These are phyloP conservation scores for Quercus gilva DNA, from an alignment of 306 rosid genomes.

Conservation along the genomic window DNA sequence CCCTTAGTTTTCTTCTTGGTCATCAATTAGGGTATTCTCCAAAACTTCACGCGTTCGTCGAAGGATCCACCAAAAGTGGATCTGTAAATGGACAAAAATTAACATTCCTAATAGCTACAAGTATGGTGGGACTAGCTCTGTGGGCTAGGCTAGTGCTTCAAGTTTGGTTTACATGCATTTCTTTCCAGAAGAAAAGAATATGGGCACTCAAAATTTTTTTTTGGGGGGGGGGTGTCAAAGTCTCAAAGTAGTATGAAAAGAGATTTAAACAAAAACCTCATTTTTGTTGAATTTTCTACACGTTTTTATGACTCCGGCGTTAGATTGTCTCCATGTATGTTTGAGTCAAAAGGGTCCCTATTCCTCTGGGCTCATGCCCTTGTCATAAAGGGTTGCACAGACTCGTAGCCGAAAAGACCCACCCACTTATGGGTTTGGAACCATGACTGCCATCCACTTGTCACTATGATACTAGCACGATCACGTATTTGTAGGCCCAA, in stretches of 20 bases:
- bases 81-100: background rate
- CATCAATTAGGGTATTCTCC: constrained; percentile 21
- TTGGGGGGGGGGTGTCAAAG: background rate
- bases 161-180: background rate
- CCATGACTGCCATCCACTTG: constrained; percentile 29
- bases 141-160: background rate
- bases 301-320: constrained; percentile 25
- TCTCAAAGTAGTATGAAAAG: constrained; percentile 14
- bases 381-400: constrained; percentile 10
- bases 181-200: background rate
- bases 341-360: background rate
- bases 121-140: constrained; percentile 10
- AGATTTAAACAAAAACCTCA: background rate
- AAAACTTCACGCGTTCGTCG: constrained; percentile 28
- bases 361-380: constrained; percentile 24
- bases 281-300: constrained; percentile 17
- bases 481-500: background rate
- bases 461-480: background rate
- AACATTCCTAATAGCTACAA: background rate
- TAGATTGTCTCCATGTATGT: background rate
- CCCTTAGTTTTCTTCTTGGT: background rate
- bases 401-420: constrained; percentile 20
- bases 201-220: constrained; percentile 19
- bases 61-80: constrained; percentile 43
- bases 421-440: constrained; percentile 26